A percentile compares a stretch with the other conserved stretches of the same genome.
phyloP scores from a whole-genome alignment of 2,329 filamentous ascomycete species.

The Aspergillus proliferans region DNA sequence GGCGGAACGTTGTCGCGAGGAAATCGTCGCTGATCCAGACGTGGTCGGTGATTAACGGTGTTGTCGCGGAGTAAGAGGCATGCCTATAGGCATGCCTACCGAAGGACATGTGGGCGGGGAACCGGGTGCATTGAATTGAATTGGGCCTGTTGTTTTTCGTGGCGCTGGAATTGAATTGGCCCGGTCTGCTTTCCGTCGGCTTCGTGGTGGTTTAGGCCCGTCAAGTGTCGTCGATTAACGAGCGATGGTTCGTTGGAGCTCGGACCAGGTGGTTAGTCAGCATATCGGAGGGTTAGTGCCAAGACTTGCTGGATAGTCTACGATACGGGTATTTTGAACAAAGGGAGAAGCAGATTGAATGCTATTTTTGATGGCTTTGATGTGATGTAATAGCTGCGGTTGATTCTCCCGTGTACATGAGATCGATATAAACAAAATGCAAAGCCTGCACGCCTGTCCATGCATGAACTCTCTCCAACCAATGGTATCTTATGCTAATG shows the following conservation, averaged over 20 bases:
- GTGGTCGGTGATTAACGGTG: constrained; percentile 23
- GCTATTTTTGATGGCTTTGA: no score
- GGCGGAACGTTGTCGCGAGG: constrained; percentile 43
- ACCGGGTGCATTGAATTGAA: constrained; percentile 15
- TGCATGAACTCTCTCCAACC: constrained; percentile 15
- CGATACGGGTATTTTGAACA: not conserved
- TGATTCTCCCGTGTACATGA: not conserved
- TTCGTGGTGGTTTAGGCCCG: constrained; percentile 2
- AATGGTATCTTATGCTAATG: constrained; percentile 27
- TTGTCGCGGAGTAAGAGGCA: constrained; percentile 24
- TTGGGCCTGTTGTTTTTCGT: constrained; percentile 10
- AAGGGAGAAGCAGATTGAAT: no score
- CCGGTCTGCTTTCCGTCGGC: not conserved
- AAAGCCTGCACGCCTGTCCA: constrained; percentile 18
- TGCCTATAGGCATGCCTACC: constrained; percentile 38
- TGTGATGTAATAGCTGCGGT: no score
- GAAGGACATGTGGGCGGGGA: constrained; percentile 34
- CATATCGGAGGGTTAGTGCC: not conserved
- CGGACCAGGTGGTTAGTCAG: not conserved
- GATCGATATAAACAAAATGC: not conserved
- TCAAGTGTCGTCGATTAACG: constrained; percentile 4
- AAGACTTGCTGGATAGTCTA: not conserved
- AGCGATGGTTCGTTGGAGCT: constrained; percentile 1
- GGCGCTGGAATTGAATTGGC: constrained; percentile 6
- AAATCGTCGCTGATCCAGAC: constrained; percentile 44